Percentiles rank a stretch among this genome's conserved stretches.
Conservation (phyloP, 2,329 filamentous ascomycete species). For the Arthrobotrys entomopaga region DNA sequence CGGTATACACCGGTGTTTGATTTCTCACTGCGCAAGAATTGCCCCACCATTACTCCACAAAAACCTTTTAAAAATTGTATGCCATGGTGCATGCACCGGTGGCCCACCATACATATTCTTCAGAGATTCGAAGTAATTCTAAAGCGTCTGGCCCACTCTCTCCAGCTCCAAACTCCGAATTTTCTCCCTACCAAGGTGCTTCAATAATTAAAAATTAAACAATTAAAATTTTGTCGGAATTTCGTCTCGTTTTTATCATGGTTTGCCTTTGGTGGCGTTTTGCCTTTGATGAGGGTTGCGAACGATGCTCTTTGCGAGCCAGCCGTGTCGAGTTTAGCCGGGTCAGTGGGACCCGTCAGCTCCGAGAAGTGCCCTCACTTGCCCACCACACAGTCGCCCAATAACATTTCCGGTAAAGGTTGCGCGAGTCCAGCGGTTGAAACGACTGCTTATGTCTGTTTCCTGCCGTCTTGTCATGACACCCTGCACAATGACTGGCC, state of each 20-base stretch:
- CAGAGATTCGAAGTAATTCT: no score
- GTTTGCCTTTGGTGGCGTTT: constrained; percentile 38
- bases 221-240: constrained; percentile 13
- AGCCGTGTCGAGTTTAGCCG: constrained; percentile 49
- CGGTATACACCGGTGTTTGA: no score
- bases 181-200: not conserved
- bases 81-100: no score
- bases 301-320: constrained; percentile 42
- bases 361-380: constrained; percentile 42
- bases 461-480: constrained; percentile 19
- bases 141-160: not conserved
- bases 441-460: constrained; percentile 21
- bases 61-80: no score
- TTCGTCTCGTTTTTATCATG: constrained; percentile 21
- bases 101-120: no score
- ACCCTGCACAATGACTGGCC: constrained; percentile 34
- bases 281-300: constrained; percentile 45
- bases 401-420: constrained; percentile 13
- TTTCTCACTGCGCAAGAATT: no score
- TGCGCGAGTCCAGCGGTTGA: constrained; percentile 40
- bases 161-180: constrained; percentile 18
- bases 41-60: no score
- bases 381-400: constrained; percentile 11
- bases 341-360: constrained; percentile 43
- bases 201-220: no score